Evolutionary conservation across 202 grass and related monocot genomes (phyloP), one percentile per base, ranked within the genome.

Genomic region (Saccharum hybrid): DNA sequence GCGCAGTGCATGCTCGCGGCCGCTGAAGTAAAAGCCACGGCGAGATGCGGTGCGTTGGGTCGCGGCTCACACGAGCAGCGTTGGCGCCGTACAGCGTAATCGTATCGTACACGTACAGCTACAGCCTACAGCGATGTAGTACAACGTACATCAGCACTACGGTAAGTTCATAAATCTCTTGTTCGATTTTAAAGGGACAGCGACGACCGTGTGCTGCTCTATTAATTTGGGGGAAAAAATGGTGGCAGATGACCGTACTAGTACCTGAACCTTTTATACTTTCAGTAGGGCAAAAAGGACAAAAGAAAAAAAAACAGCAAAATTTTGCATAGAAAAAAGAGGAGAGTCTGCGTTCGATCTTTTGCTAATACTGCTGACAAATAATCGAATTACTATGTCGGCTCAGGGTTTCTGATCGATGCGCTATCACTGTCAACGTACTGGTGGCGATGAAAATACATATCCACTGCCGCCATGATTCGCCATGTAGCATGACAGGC

Each of bases 11-110:
- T 14, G 46, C 46, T 14, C 43, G 43, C 60, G 38, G 19, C 39
- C 19, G 76, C 34, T 41, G 34, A n/a, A 71, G 22, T 81, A 71
- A 62, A 81, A 34, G 38, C 51, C 40, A 72, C 52, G 36, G 51
- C 37, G 37, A 43, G 66, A 13, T 67, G 41, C 43, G 42, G 0
- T 77, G 59, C 41, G 41, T n/a, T 21, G 15, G 60, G 23, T 65
- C 75, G 64, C 60, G 40, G 9, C 60, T 64, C 39, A 46, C 60
- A 51, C 5, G 4, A 49, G 33, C 60, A 48, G 36, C 34, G 56
- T 13, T 62, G 74, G 18, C 51, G 43, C 15, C 46, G 46, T 43
- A 43, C 42, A 43, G 39, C 39, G 5, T 2, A 43, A 43, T 5
- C 46, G 13, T 49, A 1, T 15, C 12, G 46, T 49, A 76, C 11